These are phyloP conservation scores for Zasmidium angulare DNA, from an alignment of 2,329 filamentous ascomycete species.

Conservation along the genomic window DNA sequence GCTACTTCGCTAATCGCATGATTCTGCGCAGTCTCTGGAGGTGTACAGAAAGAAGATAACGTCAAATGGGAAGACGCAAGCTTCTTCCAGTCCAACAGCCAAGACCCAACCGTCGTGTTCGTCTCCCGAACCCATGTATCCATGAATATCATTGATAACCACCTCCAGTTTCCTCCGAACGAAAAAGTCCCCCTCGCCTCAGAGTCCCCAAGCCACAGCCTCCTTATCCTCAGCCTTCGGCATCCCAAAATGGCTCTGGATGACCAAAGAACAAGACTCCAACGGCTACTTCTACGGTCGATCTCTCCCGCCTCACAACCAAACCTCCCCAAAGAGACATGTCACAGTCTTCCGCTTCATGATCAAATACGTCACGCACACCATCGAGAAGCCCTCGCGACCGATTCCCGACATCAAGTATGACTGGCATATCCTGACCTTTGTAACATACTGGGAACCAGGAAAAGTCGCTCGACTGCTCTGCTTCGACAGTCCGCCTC, in stretches of 20 bases:
- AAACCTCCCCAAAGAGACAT: neutral
- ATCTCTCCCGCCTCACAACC: neutral
- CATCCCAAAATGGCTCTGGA: constrained; percentile 9
- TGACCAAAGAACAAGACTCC: constrained; percentile 10
- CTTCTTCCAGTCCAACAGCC: too few species aligned
- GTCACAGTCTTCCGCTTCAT: constrained; percentile 16
- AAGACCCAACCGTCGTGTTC: neutral
- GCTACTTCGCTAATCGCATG: too few species aligned
- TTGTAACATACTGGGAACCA: constrained; percentile 7
- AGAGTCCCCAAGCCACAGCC: neutral
- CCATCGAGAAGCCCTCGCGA: neutral
- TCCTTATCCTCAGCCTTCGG: neutral
- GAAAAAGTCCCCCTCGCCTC: neutral
- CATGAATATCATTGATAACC: neutral
- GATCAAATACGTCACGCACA: constrained; percentile 14
- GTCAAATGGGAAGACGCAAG: too few species aligned
- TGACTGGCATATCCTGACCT: constrained; percentile 17
- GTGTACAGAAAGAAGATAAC: too few species aligned
- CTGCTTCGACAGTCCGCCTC: constrained; percentile 9
- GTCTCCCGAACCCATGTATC: neutral
- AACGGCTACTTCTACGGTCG: constrained; percentile 13
- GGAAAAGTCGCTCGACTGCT: constrained; percentile 3
- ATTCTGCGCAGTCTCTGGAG: too few species aligned
- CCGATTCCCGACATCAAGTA: neutral
- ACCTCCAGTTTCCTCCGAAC: neutral